These are phyloP conservation scores for Mycena sanguinolenta DNA, from an alignment of 768 basidiomycete genomes.

Conservation along the genomic window DNA sequence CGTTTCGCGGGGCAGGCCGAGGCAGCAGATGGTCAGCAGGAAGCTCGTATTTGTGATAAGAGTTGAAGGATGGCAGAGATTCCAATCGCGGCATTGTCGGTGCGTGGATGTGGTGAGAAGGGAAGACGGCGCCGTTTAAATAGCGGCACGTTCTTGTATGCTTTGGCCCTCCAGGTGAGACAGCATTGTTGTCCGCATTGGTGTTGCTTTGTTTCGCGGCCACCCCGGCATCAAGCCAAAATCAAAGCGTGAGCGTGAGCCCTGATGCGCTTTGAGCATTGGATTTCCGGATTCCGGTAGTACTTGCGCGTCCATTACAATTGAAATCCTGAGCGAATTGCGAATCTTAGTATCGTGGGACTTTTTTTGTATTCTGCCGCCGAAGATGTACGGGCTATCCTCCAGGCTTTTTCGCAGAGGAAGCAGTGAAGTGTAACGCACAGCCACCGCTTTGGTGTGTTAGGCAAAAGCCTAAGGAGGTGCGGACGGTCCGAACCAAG, in stretches of 20 bases:
- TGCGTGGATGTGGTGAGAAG: not conserved
- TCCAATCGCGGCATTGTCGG: constrained; percentile 12
- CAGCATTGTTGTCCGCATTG: constrained; percentile 13
- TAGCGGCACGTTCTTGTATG: constrained; percentile 5
- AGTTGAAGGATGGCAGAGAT: not conserved
- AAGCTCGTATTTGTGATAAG: constrained; percentile 19
- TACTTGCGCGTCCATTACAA: too few species aligned
- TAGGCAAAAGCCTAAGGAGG: too few species aligned
- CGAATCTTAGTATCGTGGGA: too few species aligned
- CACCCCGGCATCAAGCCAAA: not conserved
- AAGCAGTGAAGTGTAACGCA: too few species aligned
- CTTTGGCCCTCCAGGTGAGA: constrained; percentile 21
- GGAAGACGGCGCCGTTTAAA: not conserved
- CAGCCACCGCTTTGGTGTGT: too few species aligned
- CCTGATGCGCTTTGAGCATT: not conserved
- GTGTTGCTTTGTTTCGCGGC: not conserved
- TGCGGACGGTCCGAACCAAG: too few species aligned
- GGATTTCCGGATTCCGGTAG: too few species aligned
- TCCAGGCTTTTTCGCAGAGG: too few species aligned
- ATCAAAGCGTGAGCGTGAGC: not conserved
- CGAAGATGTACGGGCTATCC: too few species aligned
- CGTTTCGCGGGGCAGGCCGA: not conserved
- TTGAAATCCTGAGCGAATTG: too few species aligned
- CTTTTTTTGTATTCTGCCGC: too few species aligned
- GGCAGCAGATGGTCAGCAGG: constrained; percentile 15